Conservation (phyloP, 345 rosid genomes). For the Orychophragmus violaceus region DNA sequence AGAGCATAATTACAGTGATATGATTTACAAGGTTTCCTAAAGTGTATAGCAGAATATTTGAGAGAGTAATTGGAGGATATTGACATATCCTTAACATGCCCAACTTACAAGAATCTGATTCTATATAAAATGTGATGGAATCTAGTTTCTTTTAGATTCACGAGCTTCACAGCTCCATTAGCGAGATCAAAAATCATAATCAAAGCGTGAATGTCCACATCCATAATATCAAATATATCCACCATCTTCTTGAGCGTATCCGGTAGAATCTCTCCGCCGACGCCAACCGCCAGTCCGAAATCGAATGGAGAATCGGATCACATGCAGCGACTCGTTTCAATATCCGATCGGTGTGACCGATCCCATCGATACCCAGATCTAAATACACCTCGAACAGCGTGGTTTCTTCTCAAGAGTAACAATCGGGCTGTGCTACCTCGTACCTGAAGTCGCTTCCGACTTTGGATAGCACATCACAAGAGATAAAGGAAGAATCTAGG, state of each 20-base stretch:
- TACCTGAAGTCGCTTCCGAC: constrained; percentile 80
- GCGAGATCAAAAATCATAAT: constrained; percentile 55
- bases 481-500: constrained; percentile 47
- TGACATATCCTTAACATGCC: no score
- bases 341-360: constrained; percentile 55
- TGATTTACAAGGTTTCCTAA: no score
- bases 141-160: constrained; percentile 50
- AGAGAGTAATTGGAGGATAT: no score
- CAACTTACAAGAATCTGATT: constrained; percentile 73
- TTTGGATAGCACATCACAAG: constrained; percentile 50
- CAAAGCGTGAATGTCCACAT: constrained; percentile 78
- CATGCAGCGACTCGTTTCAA: constrained; percentile 65
- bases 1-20: no score
- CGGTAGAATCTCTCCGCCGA: constrained; percentile 87
- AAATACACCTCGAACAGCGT: constrained; percentile 81
- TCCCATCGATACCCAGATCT: constrained; percentile 37
- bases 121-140: constrained; percentile 51
- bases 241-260: constrained; percentile 82
- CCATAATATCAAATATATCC: constrained; percentile 56
- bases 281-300: constrained; percentile 91
- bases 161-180: constrained; percentile 68
- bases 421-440: constrained; percentile 39
- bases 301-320: constrained; percentile 55
- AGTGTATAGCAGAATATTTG: no score
- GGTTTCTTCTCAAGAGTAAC: constrained; percentile 39